Evolutionary conservation across 225 moss, liverwort and hornwort genomes (phyloP), one percentile per base, ranked within the genome.

Genomic region (Asterella californica): DNA sequence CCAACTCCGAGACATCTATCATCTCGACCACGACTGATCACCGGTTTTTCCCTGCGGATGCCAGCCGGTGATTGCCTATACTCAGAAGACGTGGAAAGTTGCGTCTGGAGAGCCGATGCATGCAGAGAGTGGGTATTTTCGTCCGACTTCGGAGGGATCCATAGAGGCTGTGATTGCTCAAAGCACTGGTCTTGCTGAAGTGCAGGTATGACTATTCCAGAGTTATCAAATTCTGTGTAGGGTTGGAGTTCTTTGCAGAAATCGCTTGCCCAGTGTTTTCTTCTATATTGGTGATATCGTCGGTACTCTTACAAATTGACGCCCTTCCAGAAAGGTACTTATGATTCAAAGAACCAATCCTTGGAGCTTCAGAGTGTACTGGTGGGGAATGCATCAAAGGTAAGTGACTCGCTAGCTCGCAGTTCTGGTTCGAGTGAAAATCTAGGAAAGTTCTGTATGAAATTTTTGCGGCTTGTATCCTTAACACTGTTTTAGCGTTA

Each of bases 51-150:
- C 11, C 5, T 70, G 25, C 82, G 78, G 67, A 49, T 90, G 89
- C 42, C 91, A 96, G 97, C 97, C 97, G 29, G 89, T 94, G 88
- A 91, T 97, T 67, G 93, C 92, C 50, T 97, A 97, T 82, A 80
- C 90, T 45, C 97, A 97, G 76, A 92, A 84, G 80, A 97, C 97
- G 68, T 97, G 94, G 97, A 97, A 93, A 78, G 82, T 87, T 62
- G 84, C 86, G 29, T 94, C 97, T 34, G 94, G 97, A 52, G 94
- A 97, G 81, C 94, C 97, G 45, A 94, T 97, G 93, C 97, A 94
- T 70, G 91, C 94, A 17, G 97, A 97, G 84, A 97, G 97, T 77
- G 97, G 97, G 22, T 97, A 84, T 80, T 97, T 93, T 86, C 97
- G 94, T 64, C 93, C 88, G 0, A 92, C 89, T 83, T 91, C 92